Percentiles rank a stretch among this genome's conserved stretches.
Evolutionary conservation across 768 basidiomycete genomes (phyloP).

Genomic region (Russula foetens): DNA sequence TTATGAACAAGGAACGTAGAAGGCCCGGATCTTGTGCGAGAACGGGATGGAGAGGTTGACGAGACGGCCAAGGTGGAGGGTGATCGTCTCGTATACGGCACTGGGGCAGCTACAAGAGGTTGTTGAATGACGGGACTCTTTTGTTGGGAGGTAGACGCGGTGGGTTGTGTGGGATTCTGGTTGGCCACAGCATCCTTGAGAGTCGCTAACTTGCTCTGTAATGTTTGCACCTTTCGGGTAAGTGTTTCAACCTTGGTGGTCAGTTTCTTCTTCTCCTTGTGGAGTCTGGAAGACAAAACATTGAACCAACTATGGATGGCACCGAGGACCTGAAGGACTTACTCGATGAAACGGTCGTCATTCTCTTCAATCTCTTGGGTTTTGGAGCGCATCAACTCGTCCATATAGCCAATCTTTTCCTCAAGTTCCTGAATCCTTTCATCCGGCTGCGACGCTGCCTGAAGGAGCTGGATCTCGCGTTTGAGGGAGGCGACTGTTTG

Average conservation of each 20-base stretch:
- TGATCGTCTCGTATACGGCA: conserved; percentile 7
- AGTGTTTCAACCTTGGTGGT: conserved; percentile 59
- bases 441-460: conserved; percentile 47
- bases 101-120: conserved; percentile 2
- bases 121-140: conserved; percentile 8
- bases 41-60: conserved; percentile 7
- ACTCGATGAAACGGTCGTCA: conserved; percentile 77
- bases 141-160: conserved; percentile 20
- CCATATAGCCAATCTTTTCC: conserved; percentile 69
- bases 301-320: background rate
- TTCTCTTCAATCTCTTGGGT: conserved; percentile 78
- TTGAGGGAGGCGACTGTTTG: conserved; percentile 52
- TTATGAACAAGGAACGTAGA: conserved; percentile 38
- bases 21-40: conserved; percentile 35
- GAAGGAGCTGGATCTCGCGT: conserved; percentile 45
- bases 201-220: conserved; percentile 58
- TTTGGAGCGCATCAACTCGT: conserved; percentile 58
- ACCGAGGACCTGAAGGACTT: conserved; percentile 25
- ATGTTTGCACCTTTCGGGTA: conserved; percentile 60
- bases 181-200: conserved; percentile 35
- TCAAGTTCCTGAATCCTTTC: conserved; percentile 50
- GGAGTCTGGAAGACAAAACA: conserved; percentile 38
- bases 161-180: conserved; percentile 8
- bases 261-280: conserved; percentile 78
- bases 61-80: conserved; percentile 6